Conservation (phyloP, 2,329 filamentous ascomycete species). For the Ophiostoma australiae region DNA sequence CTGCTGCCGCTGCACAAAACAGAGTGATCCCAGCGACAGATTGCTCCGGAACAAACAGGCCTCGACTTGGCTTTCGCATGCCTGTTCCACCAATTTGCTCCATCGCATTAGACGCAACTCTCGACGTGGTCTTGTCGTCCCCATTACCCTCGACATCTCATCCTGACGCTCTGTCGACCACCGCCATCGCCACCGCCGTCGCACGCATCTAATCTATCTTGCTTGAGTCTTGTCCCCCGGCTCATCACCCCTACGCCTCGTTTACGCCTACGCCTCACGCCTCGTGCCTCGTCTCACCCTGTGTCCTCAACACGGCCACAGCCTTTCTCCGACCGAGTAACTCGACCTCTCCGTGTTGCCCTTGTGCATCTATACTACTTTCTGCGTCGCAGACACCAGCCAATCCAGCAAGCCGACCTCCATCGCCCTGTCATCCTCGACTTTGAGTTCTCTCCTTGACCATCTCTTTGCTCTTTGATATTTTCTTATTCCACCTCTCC, state of each 20-base stretch:
- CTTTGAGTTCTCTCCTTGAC: neutral
- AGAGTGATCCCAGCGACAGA: neutral
- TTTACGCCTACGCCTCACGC: neutral
- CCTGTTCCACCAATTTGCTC: neutral
- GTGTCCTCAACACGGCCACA: neutral
- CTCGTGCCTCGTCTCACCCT: neutral
- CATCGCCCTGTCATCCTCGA: neutral
- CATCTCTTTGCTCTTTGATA: neutral
- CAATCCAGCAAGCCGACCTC: neutral
- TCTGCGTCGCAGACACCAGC: neutral
- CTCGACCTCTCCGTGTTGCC: neutral
- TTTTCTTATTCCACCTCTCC: neutral
- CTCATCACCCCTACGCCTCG: neutral
- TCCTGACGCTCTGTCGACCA: neutral
- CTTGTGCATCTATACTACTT: no score
- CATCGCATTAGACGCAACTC: neutral
- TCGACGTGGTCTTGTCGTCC: neutral
- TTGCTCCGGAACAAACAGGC: neutral
- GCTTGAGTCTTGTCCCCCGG: neutral
- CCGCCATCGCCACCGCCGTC: neutral
- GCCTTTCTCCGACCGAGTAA: neutral
- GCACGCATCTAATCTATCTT: neutral
- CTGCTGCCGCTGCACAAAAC: neutral
- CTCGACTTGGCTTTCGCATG: conserved; percentile 1
- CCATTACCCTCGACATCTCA: neutral